Evolutionary conservation across 768 basidiomycete genomes (phyloP).

Genomic region (Boletellus emodensis): DNA sequence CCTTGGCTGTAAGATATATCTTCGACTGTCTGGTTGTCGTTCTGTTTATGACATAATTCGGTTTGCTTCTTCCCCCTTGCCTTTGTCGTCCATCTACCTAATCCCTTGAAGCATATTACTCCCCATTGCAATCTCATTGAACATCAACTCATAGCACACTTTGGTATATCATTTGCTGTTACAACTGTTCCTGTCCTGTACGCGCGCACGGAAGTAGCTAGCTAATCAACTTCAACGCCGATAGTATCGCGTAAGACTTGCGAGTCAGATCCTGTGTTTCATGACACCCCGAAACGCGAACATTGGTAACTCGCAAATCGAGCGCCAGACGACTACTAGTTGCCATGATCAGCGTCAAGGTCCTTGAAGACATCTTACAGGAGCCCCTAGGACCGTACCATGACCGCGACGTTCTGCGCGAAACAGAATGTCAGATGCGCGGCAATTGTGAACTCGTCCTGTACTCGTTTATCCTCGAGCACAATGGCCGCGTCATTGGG

Average conservation of each 20-base stretch:
- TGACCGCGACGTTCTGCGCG: constrained; percentile 23
- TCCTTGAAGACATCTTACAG: constrained; percentile 23
- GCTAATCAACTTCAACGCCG: constrained; percentile 10
- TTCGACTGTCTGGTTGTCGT: constrained; percentile 16
- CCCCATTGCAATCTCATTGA: constrained; percentile 23
- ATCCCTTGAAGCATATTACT: constrained; percentile 19
- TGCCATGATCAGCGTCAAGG: constrained; percentile 13
- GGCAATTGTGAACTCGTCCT: constrained; percentile 15
- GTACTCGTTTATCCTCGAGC: constrained; percentile 31
- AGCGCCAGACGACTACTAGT: too few species aligned
- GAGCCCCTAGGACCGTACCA: constrained; percentile 30
- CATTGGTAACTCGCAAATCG: too few species aligned
- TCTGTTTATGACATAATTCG: constrained; percentile 30
- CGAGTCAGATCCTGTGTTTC: too few species aligned
- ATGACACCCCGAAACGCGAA: too few species aligned
- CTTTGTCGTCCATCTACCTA: constrained; percentile 25
- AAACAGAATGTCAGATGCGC: constrained; percentile 15
- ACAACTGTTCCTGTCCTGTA: constrained; percentile 27
- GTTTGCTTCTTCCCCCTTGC: constrained; percentile 17
- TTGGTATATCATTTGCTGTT: constrained; percentile 31
- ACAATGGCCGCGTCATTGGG: constrained; percentile 24
- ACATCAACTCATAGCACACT: constrained; percentile 24
- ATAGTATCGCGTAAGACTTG: too few species aligned
- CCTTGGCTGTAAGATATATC: constrained; percentile 13
- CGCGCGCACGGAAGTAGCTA: constrained; percentile 23